Conservation (phyloP, 2,329 filamentous ascomycete species). For the Ambrosiella xylebori region DNA sequence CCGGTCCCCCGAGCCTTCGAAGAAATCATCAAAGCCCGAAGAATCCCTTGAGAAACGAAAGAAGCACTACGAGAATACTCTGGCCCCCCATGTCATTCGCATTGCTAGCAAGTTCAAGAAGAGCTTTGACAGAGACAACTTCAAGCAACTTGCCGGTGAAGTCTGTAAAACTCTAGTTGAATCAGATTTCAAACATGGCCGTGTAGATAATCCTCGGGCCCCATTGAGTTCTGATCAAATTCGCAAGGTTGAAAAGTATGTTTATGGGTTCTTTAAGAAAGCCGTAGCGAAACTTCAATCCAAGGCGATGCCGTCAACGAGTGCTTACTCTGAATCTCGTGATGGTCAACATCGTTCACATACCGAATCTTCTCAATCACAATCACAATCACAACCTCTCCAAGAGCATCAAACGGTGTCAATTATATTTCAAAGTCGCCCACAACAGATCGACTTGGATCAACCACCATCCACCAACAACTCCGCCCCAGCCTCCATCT, state of each 20-base stretch:
- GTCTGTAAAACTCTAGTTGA: constrained; percentile 77
- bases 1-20: constrained; percentile 14
- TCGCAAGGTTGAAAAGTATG: constrained; percentile 63
- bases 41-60: constrained; percentile 64
- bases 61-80: constrained; percentile 87
- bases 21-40: constrained; percentile 39
- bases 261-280: constrained; percentile 73
- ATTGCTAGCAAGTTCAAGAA: constrained; percentile 75
- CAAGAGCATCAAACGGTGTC: neutral
- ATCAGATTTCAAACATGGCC: constrained; percentile 77
- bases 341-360: constrained; percentile 16
- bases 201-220: constrained; percentile 59
- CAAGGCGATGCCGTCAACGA: too few species aligned
- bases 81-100: constrained; percentile 71
- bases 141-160: constrained; percentile 46
- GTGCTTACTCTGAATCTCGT: too few species aligned
- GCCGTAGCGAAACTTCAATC: constrained; percentile 50
- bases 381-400: neutral
- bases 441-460: neutral
- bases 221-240: constrained; percentile 56
- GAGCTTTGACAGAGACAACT: constrained; percentile 65
- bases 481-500: constrained; percentile 15
- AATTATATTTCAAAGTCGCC: too few species aligned
- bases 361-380: neutral
- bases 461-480: neutral